Evolutionary conservation across 495 filamentous ascomycete species (phyloP).

Genomic region (Penicillium robsamsonii): DNA sequence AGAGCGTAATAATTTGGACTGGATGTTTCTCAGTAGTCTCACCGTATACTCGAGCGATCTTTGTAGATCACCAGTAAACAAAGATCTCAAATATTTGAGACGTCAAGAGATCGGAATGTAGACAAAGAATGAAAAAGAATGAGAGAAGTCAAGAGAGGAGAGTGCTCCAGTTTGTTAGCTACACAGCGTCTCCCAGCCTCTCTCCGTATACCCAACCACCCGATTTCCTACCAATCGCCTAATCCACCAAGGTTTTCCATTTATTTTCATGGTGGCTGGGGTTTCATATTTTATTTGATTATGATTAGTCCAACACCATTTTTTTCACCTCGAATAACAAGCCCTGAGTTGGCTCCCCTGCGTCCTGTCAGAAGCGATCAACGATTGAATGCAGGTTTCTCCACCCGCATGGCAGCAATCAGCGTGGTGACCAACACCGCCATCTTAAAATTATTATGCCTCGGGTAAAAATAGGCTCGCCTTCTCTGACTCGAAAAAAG

Average conservation of each 20-base stretch:
- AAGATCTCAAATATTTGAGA: slow-evolving; percentile 7
- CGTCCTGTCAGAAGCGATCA: slow-evolving; percentile 7
- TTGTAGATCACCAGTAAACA: slow-evolving; percentile 2
- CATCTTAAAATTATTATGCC: neutral
- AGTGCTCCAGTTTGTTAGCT: slow-evolving; percentile 10
- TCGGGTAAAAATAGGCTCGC: neutral
- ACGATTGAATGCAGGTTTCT: slow-evolving; percentile 2
- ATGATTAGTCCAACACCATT: neutral
- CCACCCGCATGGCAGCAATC: slow-evolving; percentile 7
- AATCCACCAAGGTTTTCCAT: slow-evolving; percentile 1
- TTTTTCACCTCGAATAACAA: slow-evolving; percentile 1
- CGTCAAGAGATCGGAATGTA: slow-evolving; percentile 12
- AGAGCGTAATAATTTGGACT: slow-evolving; percentile 3
- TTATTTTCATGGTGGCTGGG: slow-evolving; percentile 25
- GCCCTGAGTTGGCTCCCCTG: neutral
- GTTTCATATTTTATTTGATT: slow-evolving; percentile 17
- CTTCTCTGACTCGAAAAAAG: neutral
- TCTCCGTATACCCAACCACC: slow-evolving; percentile 44
- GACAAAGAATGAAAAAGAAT: slow-evolving; percentile 17
- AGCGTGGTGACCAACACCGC: slow-evolving; percentile 9
- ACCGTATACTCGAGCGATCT: slow-evolving; percentile 6
- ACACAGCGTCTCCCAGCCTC: slow-evolving; percentile 34
- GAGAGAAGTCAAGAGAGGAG: slow-evolving; percentile 16
- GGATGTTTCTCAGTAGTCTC: slow-evolving; percentile 2
- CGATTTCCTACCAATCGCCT: slow-evolving; percentile 35